Conservation (phyloP, 1,284 basidiomycete species). For the Boletus sp. region DNA sequence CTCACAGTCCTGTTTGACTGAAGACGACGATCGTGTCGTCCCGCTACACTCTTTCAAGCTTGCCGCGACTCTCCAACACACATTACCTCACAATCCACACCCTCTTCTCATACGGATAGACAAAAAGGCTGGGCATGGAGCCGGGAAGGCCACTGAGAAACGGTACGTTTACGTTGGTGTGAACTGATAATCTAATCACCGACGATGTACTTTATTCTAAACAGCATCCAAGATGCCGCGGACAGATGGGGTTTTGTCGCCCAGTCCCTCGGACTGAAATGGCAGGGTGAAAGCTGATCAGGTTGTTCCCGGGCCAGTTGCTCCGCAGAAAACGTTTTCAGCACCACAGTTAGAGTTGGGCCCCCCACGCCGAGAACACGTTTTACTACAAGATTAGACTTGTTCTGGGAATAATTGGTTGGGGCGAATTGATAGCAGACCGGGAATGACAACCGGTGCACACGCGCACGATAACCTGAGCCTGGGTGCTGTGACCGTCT, state of each 20-base stretch:
- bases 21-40: slow-evolving; percentile 81
- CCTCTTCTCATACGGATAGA: slow-evolving; percentile 75
- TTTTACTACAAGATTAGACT: slow-evolving; percentile 1
- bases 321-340: background rate
- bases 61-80: slow-evolving; percentile 69
- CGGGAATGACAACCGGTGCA: background rate
- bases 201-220: background rate
- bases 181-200: slow-evolving; percentile 12
- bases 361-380: background rate
- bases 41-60: slow-evolving; percentile 81
- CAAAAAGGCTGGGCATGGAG: slow-evolving; percentile 77
- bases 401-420: background rate
- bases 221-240: slow-evolving; percentile 67
- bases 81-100: slow-evolving; percentile 56
- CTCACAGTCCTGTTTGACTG: slow-evolving; percentile 1
- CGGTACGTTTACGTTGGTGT: slow-evolving; percentile 38
- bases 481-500: background rate
- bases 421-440: background rate
- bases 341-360: background rate
- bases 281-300: slow-evolving; percentile 26
- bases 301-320: background rate
- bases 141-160: slow-evolving; percentile 74
- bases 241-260: slow-evolving; percentile 76
- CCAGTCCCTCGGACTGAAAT: slow-evolving; percentile 55
- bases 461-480: background rate